Base-by-base conservation (phyloP, 2,329 filamentous ascomycete genomes). In the Bretziella fagacearum region DNA sequence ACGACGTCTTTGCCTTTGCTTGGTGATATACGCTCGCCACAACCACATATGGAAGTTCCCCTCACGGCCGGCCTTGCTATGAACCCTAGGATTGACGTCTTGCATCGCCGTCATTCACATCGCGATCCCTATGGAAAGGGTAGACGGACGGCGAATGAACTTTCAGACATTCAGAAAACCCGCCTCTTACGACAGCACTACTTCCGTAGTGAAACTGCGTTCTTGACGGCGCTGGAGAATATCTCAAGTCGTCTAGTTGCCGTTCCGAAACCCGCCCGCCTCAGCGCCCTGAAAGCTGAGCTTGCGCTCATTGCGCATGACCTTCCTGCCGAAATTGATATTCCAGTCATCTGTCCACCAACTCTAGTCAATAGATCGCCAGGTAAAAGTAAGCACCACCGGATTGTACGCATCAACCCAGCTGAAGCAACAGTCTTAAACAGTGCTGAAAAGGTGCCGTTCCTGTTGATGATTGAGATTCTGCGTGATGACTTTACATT, bases 401-500 rank as follows among this genome's bases (percentile, higher is more conserved):
- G 84, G 29, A 85, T 91, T 50, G 83, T 91, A 39, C 74, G 84
- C 30, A 69, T 91, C 43, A 91, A 87, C 56, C 84, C 84, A 5
- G 81, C 82, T 1, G 84, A 91, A 61, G 79, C 84, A 4, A 89
- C 84, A 1, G 84, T 87, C 47, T 64, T 91, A 44, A 91, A 91
- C 61, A 91, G 84, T 58, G 84, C 84, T 3, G 83, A 91, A 59
- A 82, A 86, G 58, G 84, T 91, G 37, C 84, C 84, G 1, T 91
- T 86, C 61, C 62, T 91, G 43, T 69, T 91, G 23, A 87, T 91
- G 82, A 75, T 89, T 2, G 84, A 91, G 58, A 78, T 91, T 18
- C 63, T 91, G 41, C 69, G 79, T 20, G 83, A 89, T 53, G 84
- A 91, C 56, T 89, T 91, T 57, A 79, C 79, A 27, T 91, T 91